These are phyloP conservation scores for Coccomyxa subellipsoidea DNA, from an alignment of 163 green algal genomes.

Conservation along the genomic window DNA sequence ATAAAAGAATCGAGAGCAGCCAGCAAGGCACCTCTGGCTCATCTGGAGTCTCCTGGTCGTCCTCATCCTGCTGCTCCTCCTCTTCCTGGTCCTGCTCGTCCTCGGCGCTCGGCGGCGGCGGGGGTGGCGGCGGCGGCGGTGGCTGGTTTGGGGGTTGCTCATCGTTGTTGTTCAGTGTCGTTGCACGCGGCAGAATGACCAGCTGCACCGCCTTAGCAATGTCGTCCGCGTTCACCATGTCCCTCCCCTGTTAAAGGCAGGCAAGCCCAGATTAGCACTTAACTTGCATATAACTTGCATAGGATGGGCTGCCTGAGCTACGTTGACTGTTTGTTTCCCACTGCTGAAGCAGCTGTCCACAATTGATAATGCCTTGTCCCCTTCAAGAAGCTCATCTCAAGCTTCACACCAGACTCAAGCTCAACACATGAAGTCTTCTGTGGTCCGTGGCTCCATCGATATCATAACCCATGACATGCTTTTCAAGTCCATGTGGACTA, in stretches of 20 bases:
- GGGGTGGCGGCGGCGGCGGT: constrained; percentile 84
- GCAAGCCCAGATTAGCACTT: not conserved
- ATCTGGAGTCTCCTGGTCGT: constrained; percentile 47
- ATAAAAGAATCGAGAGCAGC: too few relatives aligned
- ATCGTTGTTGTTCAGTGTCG: constrained; percentile 57
- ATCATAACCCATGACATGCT: too few relatives aligned
- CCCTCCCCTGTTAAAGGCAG: constrained; percentile 25
- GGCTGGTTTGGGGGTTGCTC: constrained; percentile 72
- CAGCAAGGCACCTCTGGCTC: not conserved
- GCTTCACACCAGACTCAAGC: too few relatives aligned
- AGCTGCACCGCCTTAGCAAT: constrained; percentile 86
- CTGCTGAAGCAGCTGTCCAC: too few relatives aligned
- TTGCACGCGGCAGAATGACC: constrained; percentile 91
- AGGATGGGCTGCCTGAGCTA: too few relatives aligned
- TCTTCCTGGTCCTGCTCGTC: constrained; percentile 70
- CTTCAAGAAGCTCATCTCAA: too few relatives aligned
- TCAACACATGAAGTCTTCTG: too few relatives aligned
- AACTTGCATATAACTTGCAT: not conserved
- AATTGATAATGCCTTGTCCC: too few relatives aligned
- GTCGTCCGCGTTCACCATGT: constrained; percentile 67
- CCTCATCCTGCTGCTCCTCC: constrained; percentile 66
- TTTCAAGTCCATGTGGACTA: too few relatives aligned
- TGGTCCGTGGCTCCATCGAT: too few relatives aligned
- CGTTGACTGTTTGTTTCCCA: too few relatives aligned
- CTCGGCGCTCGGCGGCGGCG: constrained; percentile 65